A percentile compares a stretch with the other conserved stretches of the same genome.
Evolutionary conservation across 116 monocot species (phyloP).

Genomic region (Cymodocea nodosa): DNA sequence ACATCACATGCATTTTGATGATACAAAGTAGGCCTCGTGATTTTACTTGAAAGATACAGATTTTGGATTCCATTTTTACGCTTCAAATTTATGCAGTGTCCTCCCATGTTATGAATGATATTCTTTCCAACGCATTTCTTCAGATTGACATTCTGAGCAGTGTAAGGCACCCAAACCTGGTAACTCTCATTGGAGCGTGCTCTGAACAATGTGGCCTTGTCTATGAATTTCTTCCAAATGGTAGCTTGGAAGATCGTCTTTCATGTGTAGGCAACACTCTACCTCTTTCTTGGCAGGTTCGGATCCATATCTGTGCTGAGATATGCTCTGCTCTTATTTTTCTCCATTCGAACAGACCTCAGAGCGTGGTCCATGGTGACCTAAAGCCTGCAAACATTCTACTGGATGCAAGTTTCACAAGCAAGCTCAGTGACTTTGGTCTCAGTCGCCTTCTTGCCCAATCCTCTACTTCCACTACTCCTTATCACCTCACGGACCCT

Average conservation of each 20-base stretch:
- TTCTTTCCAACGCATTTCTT: background rate
- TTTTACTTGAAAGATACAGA: too few species aligned
- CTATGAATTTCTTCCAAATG: conserved; percentile 55
- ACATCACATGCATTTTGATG: too few species aligned
- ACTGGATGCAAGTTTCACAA: conserved; percentile 42
- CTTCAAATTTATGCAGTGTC: too few species aligned
- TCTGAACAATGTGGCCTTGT: conserved; percentile 43
- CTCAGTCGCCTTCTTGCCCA: conserved; percentile 42
- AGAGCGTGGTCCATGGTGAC: conserved; percentile 61
- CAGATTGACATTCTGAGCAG: conserved; percentile 63
- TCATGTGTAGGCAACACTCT: conserved; percentile 28
- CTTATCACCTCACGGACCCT: conserved; percentile 38
- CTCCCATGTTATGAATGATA: too few species aligned
- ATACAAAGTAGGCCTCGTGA: too few species aligned
- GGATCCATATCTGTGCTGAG: conserved; percentile 39
- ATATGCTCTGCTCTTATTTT: conserved; percentile 71
- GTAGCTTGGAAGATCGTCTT: conserved; percentile 67
- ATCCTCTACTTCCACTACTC: conserved; percentile 23
- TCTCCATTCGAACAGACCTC: conserved; percentile 51
- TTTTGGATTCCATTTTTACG: too few species aligned
- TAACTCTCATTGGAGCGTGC: conserved; percentile 60
- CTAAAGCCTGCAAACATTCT: conserved; percentile 77
- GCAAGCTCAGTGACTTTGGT: conserved; percentile 65
- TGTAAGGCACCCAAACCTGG: conserved; percentile 71
- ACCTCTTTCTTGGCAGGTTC: conserved; percentile 50